phyloP scores from a whole-genome alignment of 1,284 basidiomycete species.

The Ganoderma meredithae region DNA sequence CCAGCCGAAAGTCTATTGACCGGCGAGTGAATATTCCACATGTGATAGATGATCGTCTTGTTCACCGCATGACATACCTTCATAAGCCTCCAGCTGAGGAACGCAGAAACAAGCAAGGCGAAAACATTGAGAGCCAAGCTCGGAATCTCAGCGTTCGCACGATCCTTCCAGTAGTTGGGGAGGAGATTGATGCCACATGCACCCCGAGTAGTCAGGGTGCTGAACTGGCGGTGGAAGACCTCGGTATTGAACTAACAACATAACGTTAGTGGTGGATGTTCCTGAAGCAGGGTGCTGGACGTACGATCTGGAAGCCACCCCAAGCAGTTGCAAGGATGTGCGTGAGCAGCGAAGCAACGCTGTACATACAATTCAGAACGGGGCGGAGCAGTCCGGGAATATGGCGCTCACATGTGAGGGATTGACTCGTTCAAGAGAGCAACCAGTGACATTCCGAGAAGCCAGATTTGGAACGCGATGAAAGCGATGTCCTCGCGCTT shows the following conservation, averaged over 20 bases:
- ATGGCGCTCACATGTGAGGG: slow-evolving; percentile 67
- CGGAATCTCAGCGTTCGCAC: slow-evolving; percentile 66
- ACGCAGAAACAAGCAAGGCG: slow-evolving; percentile 63
- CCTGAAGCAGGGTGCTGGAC: background rate
- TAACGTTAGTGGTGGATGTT: background rate
- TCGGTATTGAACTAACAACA: slow-evolving; percentile 49
- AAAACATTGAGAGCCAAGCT: slow-evolving; percentile 69
- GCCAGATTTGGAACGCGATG: slow-evolving; percentile 82
- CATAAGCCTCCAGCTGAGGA: slow-evolving; percentile 77
- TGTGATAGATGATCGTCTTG: background rate
- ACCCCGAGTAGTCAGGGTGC: slow-evolving; percentile 63
- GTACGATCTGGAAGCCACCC: slow-evolving; percentile 68
- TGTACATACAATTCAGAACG: slow-evolving; percentile 24
- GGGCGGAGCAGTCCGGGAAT: no score
- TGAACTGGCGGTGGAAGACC: slow-evolving; percentile 64
- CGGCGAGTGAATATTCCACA: background rate
- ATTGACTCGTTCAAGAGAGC: slow-evolving; percentile 84
- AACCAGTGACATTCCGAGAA: slow-evolving; percentile 79
- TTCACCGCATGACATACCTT: slow-evolving; percentile 55
- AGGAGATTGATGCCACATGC: slow-evolving; percentile 67
- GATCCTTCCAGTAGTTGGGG: slow-evolving; percentile 64
- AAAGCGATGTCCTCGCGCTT: slow-evolving; percentile 81
- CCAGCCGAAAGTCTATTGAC: slow-evolving; percentile 73
- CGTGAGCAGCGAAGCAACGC: slow-evolving; percentile 71
- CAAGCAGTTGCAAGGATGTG: slow-evolving; percentile 76